A percentile compares a stretch with the other conserved stretches of the same genome.
These are phyloP conservation scores for Candida sonorensis DNA, from an alignment of 805 yeast species.

Conservation along the genomic window DNA sequence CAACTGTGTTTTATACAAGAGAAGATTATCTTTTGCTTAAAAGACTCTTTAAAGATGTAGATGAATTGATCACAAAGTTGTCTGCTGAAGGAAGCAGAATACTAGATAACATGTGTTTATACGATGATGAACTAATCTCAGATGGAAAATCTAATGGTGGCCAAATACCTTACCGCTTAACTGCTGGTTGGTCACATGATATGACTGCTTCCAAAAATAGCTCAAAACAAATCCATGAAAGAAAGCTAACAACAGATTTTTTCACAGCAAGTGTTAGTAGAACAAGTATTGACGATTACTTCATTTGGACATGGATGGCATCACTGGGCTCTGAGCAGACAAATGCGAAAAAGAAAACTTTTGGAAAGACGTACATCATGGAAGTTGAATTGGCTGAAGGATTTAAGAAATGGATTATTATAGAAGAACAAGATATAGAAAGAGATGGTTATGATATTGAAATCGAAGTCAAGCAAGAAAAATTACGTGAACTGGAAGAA, in stretches of 20 bases:
- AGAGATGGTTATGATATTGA: conserved; percentile 30
- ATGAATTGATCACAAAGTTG: conserved; percentile 53
- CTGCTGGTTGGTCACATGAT: conserved; percentile 31
- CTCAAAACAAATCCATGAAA: conserved; percentile 16
- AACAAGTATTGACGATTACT: conserved; percentile 77
- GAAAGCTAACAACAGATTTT: too few relatives aligned
- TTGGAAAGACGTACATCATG: conserved; percentile 76
- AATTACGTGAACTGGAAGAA: conserved; percentile 22
- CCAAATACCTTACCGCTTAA: conserved; percentile 21
- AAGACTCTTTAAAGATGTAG: conserved; percentile 54
- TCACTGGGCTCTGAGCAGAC: conserved; percentile 72
- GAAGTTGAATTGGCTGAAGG: conserved; percentile 75
- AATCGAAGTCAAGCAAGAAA: conserved; percentile 27
- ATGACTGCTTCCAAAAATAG: conserved; percentile 21
- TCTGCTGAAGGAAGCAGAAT: conserved; percentile 69
- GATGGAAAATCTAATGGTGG: conserved; percentile 29
- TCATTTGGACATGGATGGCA: conserved; percentile 88
- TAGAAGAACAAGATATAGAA: conserved; percentile 57
- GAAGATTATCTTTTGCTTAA: conserved; percentile 75
- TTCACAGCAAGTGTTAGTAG: conserved; percentile 46
- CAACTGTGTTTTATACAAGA: conserved; percentile 61
- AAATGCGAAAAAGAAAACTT: conserved; percentile 51
- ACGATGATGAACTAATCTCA: conserved; percentile 29
- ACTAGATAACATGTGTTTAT: conserved; percentile 31
- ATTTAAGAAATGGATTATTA: conserved; percentile 69